Base-by-base conservation (phyloP, 169 alveolate species). In the Babesia bovis region DNA sequence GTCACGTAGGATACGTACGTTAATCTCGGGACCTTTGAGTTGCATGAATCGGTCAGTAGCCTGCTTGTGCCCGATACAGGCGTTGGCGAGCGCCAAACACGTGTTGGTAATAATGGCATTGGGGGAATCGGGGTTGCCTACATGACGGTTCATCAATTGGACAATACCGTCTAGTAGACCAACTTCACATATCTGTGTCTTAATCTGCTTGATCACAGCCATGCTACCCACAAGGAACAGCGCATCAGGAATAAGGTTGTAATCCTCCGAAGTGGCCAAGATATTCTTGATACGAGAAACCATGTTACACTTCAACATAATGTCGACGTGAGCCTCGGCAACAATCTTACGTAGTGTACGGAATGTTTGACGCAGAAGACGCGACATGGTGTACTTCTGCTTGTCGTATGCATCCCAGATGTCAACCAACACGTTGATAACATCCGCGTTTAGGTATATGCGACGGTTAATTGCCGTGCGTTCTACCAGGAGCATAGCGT, bases 1-100 rank as follows among this genome's bases (percentile, higher is more conserved):
- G 50, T 90, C 88, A 19, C 71, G 79, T 38, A 92, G 66, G 13
- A 91, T 84, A 23, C 86, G 56, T 30, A 92, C 95, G 51, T 90
- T 90, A 35, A 90, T 56, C 41, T 90, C 94, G 1, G 96, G 96
- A n/a, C 97, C 97, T 25, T 91, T 87, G 42, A 91, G 66, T 65
- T 87, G 79, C 77, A 76, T 65, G 75, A 93, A 93, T 28, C 87
- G 78, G 36, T 82, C 91, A 55, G 92, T 92, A 35, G 74, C 89
- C 73, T 63, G 73, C 58, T 90, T 84, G 68, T 90, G 91, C 55
- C 90, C 96, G 23, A 93, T 91, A 59, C 95, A 90, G 55, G 92
- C 86, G 75, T 91, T 92, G 9, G 97, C 97, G 61, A 93, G 84
- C 9, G 97, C 96, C 26, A 93, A 83, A 66, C 97, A 93, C 28